Evolutionary conservation across 805 yeast species (phyloP).

Genomic region (Henningerozyma blattae): DNA sequence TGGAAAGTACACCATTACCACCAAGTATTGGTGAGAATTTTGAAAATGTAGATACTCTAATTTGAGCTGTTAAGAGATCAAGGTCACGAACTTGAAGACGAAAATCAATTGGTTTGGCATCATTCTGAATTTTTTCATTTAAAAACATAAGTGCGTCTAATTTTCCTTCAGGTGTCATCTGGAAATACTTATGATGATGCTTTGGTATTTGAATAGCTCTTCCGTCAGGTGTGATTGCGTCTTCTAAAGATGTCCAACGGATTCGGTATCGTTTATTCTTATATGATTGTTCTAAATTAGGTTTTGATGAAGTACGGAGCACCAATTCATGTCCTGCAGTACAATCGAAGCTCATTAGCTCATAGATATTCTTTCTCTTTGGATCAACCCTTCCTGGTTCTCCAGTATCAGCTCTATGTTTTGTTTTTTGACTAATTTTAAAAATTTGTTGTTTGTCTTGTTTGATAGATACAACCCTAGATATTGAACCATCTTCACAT

Average conservation of each 20-base stretch:
- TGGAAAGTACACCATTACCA: slow-evolving; percentile 25
- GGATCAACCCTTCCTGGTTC: slow-evolving; percentile 11
- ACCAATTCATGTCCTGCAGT: slow-evolving; percentile 12
- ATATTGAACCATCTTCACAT: slow-evolving; percentile 33
- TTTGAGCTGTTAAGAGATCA: slow-evolving; percentile 16
- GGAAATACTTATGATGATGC: slow-evolving; percentile 14
- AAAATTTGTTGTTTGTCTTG: slow-evolving; percentile 34
- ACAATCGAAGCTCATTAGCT: slow-evolving; percentile 14
- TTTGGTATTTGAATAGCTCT: slow-evolving; percentile 14
- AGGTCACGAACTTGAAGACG: slow-evolving; percentile 30
- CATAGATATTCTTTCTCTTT: slow-evolving; percentile 8
- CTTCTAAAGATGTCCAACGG: slow-evolving; percentile 11
- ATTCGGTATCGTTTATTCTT: slow-evolving; percentile 10
- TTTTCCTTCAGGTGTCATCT: slow-evolving; percentile 14
- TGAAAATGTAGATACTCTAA: slow-evolving; percentile 25
- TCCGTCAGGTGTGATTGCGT: slow-evolving; percentile 12
- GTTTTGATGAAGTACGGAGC: slow-evolving; percentile 10
- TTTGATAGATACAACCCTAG: slow-evolving; percentile 29
- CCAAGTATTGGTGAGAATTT: slow-evolving; percentile 25
- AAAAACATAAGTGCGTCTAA: slow-evolving; percentile 17
- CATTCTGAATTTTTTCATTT: slow-evolving; percentile 15
- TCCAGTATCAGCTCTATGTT: slow-evolving; percentile 14
- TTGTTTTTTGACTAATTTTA: slow-evolving; percentile 24
- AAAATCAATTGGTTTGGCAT: slow-evolving; percentile 26
- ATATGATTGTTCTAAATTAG: slow-evolving; percentile 12